phyloP scores from a whole-genome alignment of 139 green algal genomes.

The Coelastrella sp. region DNA sequence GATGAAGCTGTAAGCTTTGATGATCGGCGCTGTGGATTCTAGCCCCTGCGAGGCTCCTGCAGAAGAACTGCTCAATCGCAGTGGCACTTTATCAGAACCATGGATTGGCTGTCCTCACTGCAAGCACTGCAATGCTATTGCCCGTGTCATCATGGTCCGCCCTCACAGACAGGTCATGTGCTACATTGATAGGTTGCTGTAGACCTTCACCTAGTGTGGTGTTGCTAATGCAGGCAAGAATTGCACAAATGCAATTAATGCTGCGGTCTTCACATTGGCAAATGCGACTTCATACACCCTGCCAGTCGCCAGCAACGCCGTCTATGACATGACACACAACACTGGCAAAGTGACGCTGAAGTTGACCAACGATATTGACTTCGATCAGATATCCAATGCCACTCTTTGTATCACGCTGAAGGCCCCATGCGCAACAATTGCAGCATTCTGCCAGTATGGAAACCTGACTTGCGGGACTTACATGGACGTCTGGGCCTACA shows the following conservation, averaged over 20 bases:
- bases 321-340: constrained; percentile 1
- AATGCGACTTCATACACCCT: not conserved
- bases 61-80: no score
- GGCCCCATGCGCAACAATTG: not conserved
- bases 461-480: not conserved
- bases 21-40: no score
- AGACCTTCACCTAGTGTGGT: no score
- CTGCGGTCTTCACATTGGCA: not conserved
- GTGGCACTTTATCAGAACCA: no score
- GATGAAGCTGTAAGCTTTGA: not conserved
- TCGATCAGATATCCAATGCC: not conserved
- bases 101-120: no score
- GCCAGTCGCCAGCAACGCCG: not conserved
- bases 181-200: no score
- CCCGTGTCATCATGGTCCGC: no score
- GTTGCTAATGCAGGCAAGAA: not conserved
- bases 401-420: not conserved
- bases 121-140: no score
- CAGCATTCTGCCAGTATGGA: not conserved
- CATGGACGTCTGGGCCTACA: not conserved
- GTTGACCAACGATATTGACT: not conserved
- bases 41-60: no score
- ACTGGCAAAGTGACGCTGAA: not conserved
- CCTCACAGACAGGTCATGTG: no score
- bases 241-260: not conserved